Conservation (phyloP, 1,284 basidiomycete species). For the Boletus sp. region DNA sequence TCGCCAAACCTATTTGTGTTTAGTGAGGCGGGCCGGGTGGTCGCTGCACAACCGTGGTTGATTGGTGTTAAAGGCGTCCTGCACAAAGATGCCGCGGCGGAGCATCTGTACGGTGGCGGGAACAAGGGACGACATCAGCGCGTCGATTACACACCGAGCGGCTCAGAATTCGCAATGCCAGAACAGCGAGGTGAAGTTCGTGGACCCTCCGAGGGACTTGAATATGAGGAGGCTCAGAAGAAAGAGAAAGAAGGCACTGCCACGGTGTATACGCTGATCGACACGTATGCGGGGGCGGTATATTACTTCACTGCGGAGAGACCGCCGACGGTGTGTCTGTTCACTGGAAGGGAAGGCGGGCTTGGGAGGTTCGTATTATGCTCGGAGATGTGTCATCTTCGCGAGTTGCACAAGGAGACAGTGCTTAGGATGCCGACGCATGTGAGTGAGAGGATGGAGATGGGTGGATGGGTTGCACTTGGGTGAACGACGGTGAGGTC, state of each 20-base stretch:
- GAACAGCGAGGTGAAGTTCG: neutral
- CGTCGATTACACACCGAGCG: conserved; percentile 13
- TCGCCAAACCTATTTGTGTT: neutral
- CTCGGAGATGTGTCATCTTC: conserved; percentile 16
- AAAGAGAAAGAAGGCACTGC: neutral
- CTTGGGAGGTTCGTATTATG: conserved; percentile 22
- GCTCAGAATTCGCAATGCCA: conserved; percentile 8
- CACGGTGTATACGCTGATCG: conserved; percentile 15
- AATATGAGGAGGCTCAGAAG: neutral
- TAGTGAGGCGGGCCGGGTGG: conserved; percentile 7
- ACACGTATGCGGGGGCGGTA: conserved; percentile 12
- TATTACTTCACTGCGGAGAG: conserved; percentile 19
- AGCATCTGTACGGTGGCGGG: conserved; percentile 13
- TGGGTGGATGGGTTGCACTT: neutral
- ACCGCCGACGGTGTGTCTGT: conserved; percentile 22
- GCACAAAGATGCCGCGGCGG: conserved; percentile 1
- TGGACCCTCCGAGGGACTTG: neutral
- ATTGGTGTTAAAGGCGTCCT: conserved; percentile 15
- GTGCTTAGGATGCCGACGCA: conserved; percentile 22
- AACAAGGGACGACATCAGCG: conserved; percentile 2
- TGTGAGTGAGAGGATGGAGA: neutral
- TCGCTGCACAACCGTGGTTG: conserved; percentile 12
- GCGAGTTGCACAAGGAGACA: conserved; percentile 20
- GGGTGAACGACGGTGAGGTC: neutral
- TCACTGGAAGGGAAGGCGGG: conserved; percentile 21